These are phyloP conservation scores for Gossypium herbaceum DNA, from an alignment of 345 rosid genomes.

Conservation along the genomic window DNA sequence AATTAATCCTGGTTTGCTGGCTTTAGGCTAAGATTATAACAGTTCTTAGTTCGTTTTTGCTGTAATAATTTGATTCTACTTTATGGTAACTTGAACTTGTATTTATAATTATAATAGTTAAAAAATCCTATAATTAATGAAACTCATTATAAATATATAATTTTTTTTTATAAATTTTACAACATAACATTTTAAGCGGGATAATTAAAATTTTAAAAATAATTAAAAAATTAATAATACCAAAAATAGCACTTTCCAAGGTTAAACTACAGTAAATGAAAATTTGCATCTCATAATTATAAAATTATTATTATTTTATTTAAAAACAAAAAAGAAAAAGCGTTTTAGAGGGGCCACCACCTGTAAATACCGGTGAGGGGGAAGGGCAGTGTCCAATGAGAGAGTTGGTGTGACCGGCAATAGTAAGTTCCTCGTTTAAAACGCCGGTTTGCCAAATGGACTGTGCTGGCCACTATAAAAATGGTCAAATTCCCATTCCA, in stretches of 20 bases:
- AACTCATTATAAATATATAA: too few relatives aligned
- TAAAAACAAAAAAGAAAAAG: neutral
- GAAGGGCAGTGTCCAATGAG: neutral
- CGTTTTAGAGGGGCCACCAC: constrained; percentile 2
- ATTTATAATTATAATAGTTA: too few relatives aligned
- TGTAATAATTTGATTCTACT: too few relatives aligned
- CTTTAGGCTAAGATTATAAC: too few relatives aligned
- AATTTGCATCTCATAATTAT: too few relatives aligned
- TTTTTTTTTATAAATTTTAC: too few relatives aligned
- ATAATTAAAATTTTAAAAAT: neutral
- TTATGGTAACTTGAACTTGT: too few relatives aligned
- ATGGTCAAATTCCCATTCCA: neutral
- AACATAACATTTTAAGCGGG: too few relatives aligned
- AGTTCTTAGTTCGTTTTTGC: too few relatives aligned
- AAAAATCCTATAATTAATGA: too few relatives aligned
- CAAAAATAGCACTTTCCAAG: neutral
- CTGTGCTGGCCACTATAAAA: neutral
- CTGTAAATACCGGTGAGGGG: constrained; percentile 1
- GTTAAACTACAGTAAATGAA: neutral
- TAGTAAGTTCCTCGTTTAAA: constrained; percentile 10
- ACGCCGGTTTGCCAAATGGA: constrained; percentile 5
- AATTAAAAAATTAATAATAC: neutral
- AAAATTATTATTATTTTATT: neutral
- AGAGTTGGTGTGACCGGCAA: constrained; percentile 15
- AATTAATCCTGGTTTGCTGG: too few relatives aligned